phyloP scores from a whole-genome alignment of 2,329 filamentous ascomycete genomes.

The Xylariaceae sp. region DNA sequence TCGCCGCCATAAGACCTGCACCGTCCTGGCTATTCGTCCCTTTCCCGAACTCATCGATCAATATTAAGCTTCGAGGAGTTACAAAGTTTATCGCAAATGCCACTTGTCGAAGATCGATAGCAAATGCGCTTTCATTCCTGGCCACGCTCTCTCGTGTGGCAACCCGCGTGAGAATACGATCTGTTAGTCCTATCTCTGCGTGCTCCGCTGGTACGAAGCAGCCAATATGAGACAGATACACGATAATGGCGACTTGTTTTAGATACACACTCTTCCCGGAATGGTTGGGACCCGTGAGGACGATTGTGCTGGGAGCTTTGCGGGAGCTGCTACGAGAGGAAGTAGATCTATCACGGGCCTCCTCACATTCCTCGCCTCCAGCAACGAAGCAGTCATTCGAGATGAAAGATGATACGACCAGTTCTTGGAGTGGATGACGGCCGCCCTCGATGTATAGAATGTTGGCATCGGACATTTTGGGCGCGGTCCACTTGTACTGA shows the following conservation, averaged over 20 bases:
- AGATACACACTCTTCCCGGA: constrained; percentile 96
- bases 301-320: constrained; percentile 59
- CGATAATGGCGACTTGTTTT: constrained; percentile 86
- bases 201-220: constrained; percentile 81
- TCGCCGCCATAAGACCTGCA: constrained; percentile 53
- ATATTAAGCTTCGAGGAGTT: constrained; percentile 71
- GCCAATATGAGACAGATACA: constrained; percentile 89
- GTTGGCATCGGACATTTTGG: constrained; percentile 66
- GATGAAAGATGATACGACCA: constrained; percentile 75
- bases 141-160: constrained; percentile 65
- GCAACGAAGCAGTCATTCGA: constrained; percentile 72
- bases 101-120: constrained; percentile 82
- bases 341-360: constrained; percentile 10
- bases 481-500: constrained; percentile 67
- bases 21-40: constrained; percentile 58
- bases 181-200: constrained; percentile 79
- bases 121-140: constrained; percentile 58
- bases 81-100: constrained; percentile 70
- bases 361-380: constrained; percentile 49
- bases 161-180: constrained; percentile 86
- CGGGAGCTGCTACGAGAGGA: constrained; percentile 7
- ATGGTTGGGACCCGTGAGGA: constrained; percentile 91
- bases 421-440: constrained; percentile 81
- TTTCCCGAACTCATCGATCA: constrained; percentile 90
- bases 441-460: constrained; percentile 72